A percentile compares a stretch with the other conserved stretches of the same genome.
Evolutionary conservation across 2,329 filamentous ascomycete genomes (phyloP).

Genomic region (Dothideomycetidae sp.): DNA sequence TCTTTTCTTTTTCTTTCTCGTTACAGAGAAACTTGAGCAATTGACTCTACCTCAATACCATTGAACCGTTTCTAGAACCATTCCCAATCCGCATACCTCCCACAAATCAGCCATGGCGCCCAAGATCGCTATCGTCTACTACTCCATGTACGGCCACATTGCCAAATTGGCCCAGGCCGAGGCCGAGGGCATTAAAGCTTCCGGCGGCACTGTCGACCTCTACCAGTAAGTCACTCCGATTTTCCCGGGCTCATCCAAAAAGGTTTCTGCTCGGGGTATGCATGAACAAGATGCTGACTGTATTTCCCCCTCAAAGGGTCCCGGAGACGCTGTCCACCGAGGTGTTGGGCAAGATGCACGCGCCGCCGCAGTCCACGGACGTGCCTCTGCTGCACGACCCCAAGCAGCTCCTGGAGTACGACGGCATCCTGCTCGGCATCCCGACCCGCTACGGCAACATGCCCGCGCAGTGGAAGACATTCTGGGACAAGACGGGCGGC

Average conservation of each 20-base stretch:
- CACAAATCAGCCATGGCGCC: constrained; percentile 18
- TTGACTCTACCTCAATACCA: too few species aligned
- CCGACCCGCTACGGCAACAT: constrained; percentile 96
- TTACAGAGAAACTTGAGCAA: not conserved
- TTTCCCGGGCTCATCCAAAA: too few species aligned
- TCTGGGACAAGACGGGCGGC: constrained; percentile 80
- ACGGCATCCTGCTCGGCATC: constrained; percentile 84
- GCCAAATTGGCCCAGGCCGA: constrained; percentile 72
- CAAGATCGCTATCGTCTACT: constrained; percentile 69
- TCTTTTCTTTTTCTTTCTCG: constrained; percentile 3
- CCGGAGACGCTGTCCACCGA: constrained; percentile 75
- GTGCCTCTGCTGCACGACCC: constrained; percentile 48
- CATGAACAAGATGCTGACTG: not conserved
- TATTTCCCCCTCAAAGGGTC: constrained; percentile 36
- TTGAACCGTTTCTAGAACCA: not conserved
- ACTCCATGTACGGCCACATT: constrained; percentile 92
- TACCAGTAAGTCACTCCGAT: constrained; percentile 71
- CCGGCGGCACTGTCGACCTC: constrained; percentile 67
- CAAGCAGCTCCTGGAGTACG: constrained; percentile 45
- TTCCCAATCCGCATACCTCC: constrained; percentile 2
- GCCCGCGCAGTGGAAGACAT: constrained; percentile 85
- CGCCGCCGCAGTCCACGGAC: constrained; percentile 56
- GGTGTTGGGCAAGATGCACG: constrained; percentile 81
- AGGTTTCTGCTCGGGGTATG: constrained; percentile 6
- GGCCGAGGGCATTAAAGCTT: constrained; percentile 76